Percentiles rank a stretch among this genome's conserved stretches.
Conservation (phyloP, 129 eudicot genomes). For the Artemisia annua region DNA sequence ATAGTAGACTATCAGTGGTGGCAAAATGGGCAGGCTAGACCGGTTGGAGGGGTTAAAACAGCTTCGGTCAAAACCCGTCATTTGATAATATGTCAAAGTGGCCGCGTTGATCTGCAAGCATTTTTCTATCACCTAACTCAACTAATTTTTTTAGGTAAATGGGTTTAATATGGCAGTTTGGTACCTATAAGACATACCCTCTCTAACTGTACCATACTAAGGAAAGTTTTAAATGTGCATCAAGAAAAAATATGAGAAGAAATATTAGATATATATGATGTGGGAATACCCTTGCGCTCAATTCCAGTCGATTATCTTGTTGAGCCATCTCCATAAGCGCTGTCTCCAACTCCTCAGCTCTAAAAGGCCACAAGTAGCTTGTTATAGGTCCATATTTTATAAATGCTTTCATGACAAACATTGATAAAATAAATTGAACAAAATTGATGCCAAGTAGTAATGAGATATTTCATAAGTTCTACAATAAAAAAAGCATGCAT, state of each 20-base stretch:
- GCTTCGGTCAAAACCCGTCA: too few species aligned
- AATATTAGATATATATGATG: not conserved
- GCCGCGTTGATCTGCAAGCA: too few species aligned
- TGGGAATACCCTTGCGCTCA: constrained; percentile 67
- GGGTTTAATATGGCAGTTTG: too few species aligned
- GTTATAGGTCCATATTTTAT: constrained; percentile 3
- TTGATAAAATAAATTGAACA: constrained; percentile 11
- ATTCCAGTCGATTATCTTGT: constrained; percentile 79
- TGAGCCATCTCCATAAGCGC: constrained; percentile 87
- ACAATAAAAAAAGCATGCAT: not conserved
- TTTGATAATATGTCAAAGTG: too few species aligned
- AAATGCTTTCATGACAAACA: constrained; percentile 9
- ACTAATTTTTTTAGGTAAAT: too few species aligned
- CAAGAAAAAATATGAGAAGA: constrained; percentile 6
- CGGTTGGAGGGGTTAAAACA: too few species aligned
- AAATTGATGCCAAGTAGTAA: constrained; percentile 4
- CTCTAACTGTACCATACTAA: too few species aligned
- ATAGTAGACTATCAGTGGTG: too few species aligned
- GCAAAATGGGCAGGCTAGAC: too few species aligned
- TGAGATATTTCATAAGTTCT: not conserved
- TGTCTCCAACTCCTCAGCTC: constrained; percentile 94
- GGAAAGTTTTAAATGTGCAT: not conserved
- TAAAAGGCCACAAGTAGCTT: constrained; percentile 31
- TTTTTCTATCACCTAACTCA: too few species aligned
- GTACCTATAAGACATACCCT: too few species aligned